Conservation (phyloP, 2,329 filamentous ascomycete species). For the Decorospora gaudefroyi region DNA sequence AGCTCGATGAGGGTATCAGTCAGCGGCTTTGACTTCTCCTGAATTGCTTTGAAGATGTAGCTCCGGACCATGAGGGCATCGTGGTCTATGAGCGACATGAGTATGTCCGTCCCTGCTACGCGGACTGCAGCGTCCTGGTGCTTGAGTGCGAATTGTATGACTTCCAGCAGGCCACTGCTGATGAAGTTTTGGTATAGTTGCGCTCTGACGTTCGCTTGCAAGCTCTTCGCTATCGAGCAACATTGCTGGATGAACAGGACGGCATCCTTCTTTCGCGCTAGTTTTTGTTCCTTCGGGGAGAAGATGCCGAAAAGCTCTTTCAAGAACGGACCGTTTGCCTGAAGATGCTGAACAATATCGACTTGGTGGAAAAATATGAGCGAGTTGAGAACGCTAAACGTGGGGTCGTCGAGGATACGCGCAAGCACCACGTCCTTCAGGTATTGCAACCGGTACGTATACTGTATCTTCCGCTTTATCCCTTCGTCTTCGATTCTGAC, state of each 20-base stretch:
- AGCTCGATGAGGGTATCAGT: conserved; percentile 94
- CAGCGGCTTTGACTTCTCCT: conserved; percentile 80
- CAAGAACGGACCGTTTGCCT: conserved; percentile 76
- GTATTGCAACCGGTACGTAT: conserved; percentile 94
- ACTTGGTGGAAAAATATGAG: conserved; percentile 99
- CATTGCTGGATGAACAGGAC: conserved; percentile 97
- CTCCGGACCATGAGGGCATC: conserved; percentile 92
- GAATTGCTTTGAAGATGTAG: conserved; percentile 89
- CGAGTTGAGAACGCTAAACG: conserved; percentile 95
- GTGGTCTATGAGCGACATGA: conserved; percentile 93
- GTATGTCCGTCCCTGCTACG: conserved; percentile 89
- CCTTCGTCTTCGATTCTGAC: conserved; percentile 83
- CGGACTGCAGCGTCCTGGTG: conserved; percentile 83
- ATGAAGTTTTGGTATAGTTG: conserved; percentile 90
- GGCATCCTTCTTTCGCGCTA: conserved; percentile 84
- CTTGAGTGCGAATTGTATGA: conserved; percentile 89
- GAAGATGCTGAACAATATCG: conserved; percentile 94
- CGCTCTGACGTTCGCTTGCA: conserved; percentile 80
- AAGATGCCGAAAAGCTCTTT: conserved; percentile 89
- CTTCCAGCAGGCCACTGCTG: conserved; percentile 79
- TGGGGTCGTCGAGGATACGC: conserved; percentile 94
- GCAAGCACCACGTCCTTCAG: conserved; percentile 98
- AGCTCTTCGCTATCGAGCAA: conserved; percentile 89
- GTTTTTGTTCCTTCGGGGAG: conserved; percentile 63
- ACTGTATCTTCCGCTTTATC: conserved; percentile 89